Base-by-base conservation (phyloP, 2,329 filamentous ascomycete genomes). In the Pestalotiopsis sp. region DNA sequence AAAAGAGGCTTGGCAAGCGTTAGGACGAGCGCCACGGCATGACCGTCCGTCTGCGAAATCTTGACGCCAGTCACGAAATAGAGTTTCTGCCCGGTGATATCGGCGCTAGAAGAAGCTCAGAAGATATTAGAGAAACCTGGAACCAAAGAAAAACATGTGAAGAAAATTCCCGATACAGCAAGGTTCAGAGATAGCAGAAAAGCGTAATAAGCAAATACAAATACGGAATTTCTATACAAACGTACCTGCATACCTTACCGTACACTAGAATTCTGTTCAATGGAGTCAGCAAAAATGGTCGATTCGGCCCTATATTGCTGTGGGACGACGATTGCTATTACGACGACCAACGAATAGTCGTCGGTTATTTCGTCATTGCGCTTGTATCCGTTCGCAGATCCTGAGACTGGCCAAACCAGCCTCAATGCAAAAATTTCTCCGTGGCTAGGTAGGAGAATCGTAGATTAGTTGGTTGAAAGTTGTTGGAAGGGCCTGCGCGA, bases 281-380 rank as follows among this genome's bases (percentile, higher is more conserved):
- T 27, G 20, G 27, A 27, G 13, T 6, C 25, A n/a, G 17, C 9
- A 20, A 11, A 62, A 40, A 40, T 17, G 4, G 36, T 62, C 31
- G 59, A 62, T 13, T 62, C 59, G 59, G 59, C 27, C 59, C 59
- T 62, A 62, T 62, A 62, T 13, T 36, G 17, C 27, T 17, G 27
- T 36, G 57, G 27, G 57, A 27, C 23, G 27, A 27, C 57, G 27
- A 27, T 59, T 27, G 13, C 23, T 36, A 27, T 36, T 59, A 27
- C 23, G 57, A 27, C 57, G 57, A 59, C 23, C 13, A 36, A 59
- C 57, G 57, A 59, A 36, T 59, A 59, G 27, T 59, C 25, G 27
- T 59, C 25, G 27, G 17, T 17, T 23, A 27, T 36, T 59, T 36
- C 23, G 57, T 36, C 57, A 59, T 36, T 27, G 12, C 57, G 31